phyloP scores from a whole-genome alignment of 352 stramenopile species.

The Globisporangium spiculum region DNA sequence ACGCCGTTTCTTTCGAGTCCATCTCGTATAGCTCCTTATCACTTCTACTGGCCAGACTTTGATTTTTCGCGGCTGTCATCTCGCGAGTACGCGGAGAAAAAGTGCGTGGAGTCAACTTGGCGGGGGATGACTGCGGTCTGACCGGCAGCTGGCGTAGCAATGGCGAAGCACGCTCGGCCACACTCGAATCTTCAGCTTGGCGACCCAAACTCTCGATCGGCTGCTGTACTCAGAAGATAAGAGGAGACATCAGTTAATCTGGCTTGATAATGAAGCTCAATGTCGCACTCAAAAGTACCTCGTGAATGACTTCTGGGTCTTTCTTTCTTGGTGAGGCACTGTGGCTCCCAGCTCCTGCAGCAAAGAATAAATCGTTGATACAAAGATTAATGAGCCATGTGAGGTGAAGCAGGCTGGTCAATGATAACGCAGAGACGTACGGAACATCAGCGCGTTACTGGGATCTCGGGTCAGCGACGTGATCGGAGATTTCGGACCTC shows the following conservation, averaged over 20 bases:
- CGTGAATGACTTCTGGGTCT: neutral
- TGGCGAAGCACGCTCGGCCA: neutral
- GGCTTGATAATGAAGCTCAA: neutral
- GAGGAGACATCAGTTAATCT: neutral
- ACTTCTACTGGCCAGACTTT: neutral
- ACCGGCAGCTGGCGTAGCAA: conserved; percentile 17
- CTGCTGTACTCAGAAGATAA: neutral
- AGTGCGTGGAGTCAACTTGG: conserved; percentile 20
- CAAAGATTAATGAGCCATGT: neutral
- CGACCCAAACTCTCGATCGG: neutral
- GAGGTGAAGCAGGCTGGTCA: neutral
- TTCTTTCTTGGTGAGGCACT: conserved; percentile 13
- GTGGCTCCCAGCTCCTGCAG: conserved; percentile 5
- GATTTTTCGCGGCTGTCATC: neutral
- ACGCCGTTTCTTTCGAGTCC: neutral
- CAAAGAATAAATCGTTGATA: neutral
- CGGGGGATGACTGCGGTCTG: conserved; percentile 53
- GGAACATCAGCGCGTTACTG: conserved; percentile 3
- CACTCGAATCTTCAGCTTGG: neutral
- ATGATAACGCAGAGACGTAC: neutral
- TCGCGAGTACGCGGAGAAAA: conserved; percentile 20
- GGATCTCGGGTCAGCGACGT: conserved; percentile 3
- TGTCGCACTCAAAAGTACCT: conserved; percentile 1
- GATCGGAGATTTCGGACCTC: conserved; percentile 11
- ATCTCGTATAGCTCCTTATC: neutral